These are phyloP conservation scores for Salinomyces thailandicus DNA, from an alignment of 2,329 filamentous ascomycete species.

Conservation along the genomic window DNA sequence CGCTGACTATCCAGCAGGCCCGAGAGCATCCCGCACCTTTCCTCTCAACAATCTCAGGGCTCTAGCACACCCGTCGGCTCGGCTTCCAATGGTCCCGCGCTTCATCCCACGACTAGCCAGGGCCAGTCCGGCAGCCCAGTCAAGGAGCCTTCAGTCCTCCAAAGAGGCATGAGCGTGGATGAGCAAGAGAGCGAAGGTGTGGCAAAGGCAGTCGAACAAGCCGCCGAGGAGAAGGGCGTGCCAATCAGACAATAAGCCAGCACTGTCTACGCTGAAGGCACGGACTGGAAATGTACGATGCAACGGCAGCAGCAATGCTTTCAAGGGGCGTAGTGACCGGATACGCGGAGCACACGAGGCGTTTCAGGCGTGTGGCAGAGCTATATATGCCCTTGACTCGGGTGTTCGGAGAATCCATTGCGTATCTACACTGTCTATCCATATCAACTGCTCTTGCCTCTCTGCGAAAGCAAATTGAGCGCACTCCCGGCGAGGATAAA, in stretches of 20 bases:
- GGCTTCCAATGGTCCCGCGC: slow-evolving; percentile 13
- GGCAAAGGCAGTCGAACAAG: slow-evolving; percentile 22
- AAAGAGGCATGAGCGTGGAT: slow-evolving; percentile 66
- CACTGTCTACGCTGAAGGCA: too few species aligned
- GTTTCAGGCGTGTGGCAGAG: too few species aligned
- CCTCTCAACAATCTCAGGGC: slow-evolving; percentile 18
- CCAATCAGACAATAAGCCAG: slow-evolving; percentile 12
- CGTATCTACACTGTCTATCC: slow-evolving; percentile 2
- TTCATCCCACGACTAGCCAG: slow-evolving; percentile 37
- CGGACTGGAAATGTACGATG: not conserved
- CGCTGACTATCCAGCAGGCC: too few species aligned
- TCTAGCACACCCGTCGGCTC: slow-evolving; percentile 6
- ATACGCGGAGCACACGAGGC: not conserved
- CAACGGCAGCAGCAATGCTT: slow-evolving; percentile 1
- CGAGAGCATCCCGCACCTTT: slow-evolving; percentile 30
- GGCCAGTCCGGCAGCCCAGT: slow-evolving; percentile 65
- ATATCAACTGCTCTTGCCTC: slow-evolving; percentile 27
- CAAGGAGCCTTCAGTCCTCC: slow-evolving; percentile 81
- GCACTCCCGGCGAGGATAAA: slow-evolving; percentile 93
- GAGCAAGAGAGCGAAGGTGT: slow-evolving; percentile 36
- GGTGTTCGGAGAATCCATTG: too few species aligned
- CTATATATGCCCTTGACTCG: not conserved
- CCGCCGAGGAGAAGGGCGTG: slow-evolving; percentile 10
- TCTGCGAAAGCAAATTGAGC: slow-evolving; percentile 72
- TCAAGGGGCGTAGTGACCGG: not conserved